phyloP scores from a whole-genome alignment of 768 basidiomycete species.

The Russula griseocarnosa region DNA sequence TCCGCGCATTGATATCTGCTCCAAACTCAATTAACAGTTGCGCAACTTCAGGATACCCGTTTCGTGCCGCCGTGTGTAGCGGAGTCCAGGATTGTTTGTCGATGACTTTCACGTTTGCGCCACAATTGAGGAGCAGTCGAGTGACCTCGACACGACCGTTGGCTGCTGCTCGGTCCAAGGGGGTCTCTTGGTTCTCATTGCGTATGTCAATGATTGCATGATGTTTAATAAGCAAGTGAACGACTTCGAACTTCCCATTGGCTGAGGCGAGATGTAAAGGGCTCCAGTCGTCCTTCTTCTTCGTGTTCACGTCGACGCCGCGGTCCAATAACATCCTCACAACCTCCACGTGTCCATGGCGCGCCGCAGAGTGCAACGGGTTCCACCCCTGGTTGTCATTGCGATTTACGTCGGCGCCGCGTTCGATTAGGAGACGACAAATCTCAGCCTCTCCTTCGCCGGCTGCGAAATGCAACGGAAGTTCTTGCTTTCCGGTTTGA shows the following conservation, averaged over 20 bases:
- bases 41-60: neutral
- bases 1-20: neutral
- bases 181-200: neutral
- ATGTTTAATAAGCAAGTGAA: neutral
- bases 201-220: neutral
- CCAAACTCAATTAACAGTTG: neutral
- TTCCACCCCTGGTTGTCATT: neutral
- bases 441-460: neutral
- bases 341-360: neutral
- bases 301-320: neutral
- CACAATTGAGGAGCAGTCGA: neutral
- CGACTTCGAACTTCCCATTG: neutral
- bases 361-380: conserved; percentile 1
- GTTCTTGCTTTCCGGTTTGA: neutral
- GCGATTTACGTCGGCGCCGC: neutral
- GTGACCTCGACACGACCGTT: neutral
- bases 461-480: neutral
- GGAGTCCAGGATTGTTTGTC: neutral
- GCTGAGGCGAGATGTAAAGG: conserved; percentile 8
- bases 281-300: conserved; percentile 9
- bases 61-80: neutral
- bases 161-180: conserved; percentile 5
- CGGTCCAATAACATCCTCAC: conserved; percentile 3
- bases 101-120: neutral
- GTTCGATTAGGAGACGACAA: neutral